A percentile compares a stretch with the other conserved stretches of the same genome.
These are phyloP conservation scores for Paradendryphiella salina DNA, from an alignment of 2,329 filamentous ascomycete species.

Conservation along the genomic window DNA sequence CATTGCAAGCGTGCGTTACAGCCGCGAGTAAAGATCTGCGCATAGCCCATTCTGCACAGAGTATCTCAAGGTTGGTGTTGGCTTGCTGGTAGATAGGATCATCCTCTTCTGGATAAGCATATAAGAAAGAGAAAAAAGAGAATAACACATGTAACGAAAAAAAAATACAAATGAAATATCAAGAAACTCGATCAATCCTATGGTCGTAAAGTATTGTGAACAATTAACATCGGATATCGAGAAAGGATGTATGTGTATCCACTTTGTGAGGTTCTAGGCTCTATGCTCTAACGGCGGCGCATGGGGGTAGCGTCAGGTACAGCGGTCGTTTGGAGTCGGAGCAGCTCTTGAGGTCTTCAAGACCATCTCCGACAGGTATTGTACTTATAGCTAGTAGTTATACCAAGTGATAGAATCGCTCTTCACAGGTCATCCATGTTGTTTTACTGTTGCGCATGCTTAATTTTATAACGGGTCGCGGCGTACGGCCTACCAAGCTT, in stretches of 20 bases:
- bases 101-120: slow-evolving; percentile 3
- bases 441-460: background rate
- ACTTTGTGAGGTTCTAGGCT: background rate
- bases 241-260: background rate
- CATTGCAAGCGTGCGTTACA: background rate
- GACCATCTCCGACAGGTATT: background rate
- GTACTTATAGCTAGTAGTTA: background rate
- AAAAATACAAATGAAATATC: slow-evolving; percentile 17
- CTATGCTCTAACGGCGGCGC: background rate
- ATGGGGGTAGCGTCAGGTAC: background rate
- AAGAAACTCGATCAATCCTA: background rate
- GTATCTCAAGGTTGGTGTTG: slow-evolving; percentile 2
- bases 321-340: background rate
- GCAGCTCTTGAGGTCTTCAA: background rate
- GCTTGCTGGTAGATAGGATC: slow-evolving; percentile 12
- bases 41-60: background rate
- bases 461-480: background rate
- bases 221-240: background rate
- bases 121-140: slow-evolving; percentile 9
- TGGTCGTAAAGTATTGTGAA: background rate
- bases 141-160: slow-evolving; percentile 22
- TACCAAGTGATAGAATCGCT: too few species aligned
- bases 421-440: background rate
- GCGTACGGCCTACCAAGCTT: slow-evolving; percentile 1
- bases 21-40: background rate